Evolutionary conservation across 306 rosid genomes (phyloP).

Genomic region (Lathyrus tuberosus): DNA sequence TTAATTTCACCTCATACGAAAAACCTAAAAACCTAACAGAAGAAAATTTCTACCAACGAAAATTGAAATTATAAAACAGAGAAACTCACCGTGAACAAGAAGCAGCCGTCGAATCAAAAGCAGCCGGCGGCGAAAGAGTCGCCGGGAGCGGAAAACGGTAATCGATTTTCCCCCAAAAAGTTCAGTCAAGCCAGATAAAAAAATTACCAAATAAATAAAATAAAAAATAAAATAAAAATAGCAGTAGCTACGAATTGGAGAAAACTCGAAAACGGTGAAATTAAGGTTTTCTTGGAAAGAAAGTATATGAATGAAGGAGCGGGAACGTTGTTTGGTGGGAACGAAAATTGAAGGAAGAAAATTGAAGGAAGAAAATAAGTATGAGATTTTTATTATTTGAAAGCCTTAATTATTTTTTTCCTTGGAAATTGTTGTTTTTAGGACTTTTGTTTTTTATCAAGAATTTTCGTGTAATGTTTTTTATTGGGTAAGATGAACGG

Average conservation of each 20-base stretch:
- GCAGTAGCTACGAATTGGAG: neutral
- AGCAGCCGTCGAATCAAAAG: conserved; percentile 38
- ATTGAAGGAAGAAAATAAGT: conserved; percentile 25
- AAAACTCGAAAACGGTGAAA: conserved; percentile 34
- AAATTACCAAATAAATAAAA: neutral
- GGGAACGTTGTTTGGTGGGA: conserved; percentile 72
- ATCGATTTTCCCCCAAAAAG: conserved; percentile 36
- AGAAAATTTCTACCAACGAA: neutral
- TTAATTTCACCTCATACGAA: neutral
- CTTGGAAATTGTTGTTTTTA: neutral
- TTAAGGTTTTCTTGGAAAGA: conserved; percentile 31
- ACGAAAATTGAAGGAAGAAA: conserved; percentile 19
- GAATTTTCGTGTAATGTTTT: conserved; percentile 3
- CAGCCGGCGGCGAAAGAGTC: conserved; percentile 35
- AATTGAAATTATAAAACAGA: neutral
- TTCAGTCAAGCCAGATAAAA: conserved; percentile 32
- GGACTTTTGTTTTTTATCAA: conserved; percentile 5
- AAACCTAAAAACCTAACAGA: conserved; percentile 17
- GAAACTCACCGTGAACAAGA: conserved; percentile 48
- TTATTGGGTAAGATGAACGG: conserved; percentile 26
- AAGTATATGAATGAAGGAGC: conserved; percentile 37
- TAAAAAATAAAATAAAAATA: neutral
- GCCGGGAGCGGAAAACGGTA: conserved; percentile 42
- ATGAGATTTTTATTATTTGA: conserved; percentile 13
- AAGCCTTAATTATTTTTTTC: conserved; percentile 50